These are phyloP conservation scores for Amanita thiersii DNA, from an alignment of 768 basidiomycete genomes.

Conservation along the genomic window DNA sequence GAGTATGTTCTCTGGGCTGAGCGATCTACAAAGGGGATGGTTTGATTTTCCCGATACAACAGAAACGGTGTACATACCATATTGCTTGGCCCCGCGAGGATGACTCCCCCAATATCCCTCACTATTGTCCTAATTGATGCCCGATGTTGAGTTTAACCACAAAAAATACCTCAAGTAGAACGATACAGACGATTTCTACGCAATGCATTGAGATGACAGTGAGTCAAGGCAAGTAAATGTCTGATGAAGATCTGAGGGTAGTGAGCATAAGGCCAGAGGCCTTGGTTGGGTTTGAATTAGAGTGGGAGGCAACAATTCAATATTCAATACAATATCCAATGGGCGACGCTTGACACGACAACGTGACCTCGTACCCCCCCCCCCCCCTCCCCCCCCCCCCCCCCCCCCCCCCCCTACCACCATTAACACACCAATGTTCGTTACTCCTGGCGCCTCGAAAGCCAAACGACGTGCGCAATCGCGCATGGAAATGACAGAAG, in stretches of 20 bases:
- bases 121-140: constrained; percentile 3
- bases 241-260: too few species aligned
- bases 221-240: too few species aligned
- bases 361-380: constrained; percentile 6
- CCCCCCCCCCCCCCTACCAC: constrained; percentile 9
- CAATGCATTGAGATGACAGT: too few species aligned
- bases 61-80: not conserved
- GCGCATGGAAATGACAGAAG: constrained; percentile 79
- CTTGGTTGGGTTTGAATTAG: not conserved
- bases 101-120: constrained; percentile 9
- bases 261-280: not conserved
- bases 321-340: constrained; percentile 1
- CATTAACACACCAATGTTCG: constrained; percentile 35
- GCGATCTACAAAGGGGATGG: not conserved
- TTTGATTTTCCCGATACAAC: not conserved
- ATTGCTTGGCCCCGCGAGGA: not conserved
- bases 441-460: constrained; percentile 60
- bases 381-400: constrained; percentile 9
- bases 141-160: too few species aligned
- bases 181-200: constrained; percentile 4
- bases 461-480: constrained; percentile 64
- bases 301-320: not conserved
- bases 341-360: constrained; percentile 7
- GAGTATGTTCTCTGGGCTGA: too few species aligned
- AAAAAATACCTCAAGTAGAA: too few species aligned